Base-by-base conservation (phyloP, 805 yeast genomes). In the Candida maesae region DNA sequence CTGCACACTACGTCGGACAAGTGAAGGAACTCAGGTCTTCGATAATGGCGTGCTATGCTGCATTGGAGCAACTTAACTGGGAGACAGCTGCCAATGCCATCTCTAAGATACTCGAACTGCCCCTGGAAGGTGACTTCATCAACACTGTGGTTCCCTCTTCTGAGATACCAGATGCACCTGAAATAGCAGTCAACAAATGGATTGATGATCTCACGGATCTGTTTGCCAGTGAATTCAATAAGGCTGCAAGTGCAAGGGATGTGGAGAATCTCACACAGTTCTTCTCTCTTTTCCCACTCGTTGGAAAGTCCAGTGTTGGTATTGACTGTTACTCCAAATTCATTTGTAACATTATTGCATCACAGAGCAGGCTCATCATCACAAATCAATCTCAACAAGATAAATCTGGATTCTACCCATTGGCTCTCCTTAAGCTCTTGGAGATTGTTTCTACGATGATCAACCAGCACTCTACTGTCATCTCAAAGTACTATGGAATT, bases 211-310 rank as follows among this genome's bases (percentile, higher is more conserved):
- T 93, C 43, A 78, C 76, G 5, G 58, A 58, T 1, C 63, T 78
- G 3, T 88, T 90, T 53, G 63, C 70, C 26, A 55, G 66, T 10
- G 81, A 81, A 50, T 93, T 93, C 61, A 72, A 72, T 35, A 70
- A 70, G 31, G 95, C 96, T 1, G 84, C 96, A 2, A 60, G 65
- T 10, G 64, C 66, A 0, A 77, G 76, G 39, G 79, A 87, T 51
- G 86, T 86, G 41, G 79, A 76, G 33, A 70, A 77, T 40, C 66
- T 93, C 39, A 86, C 96, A 0, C 70, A 79, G 41, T 86, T 80
- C 59, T 93, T 91, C 66, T 84, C 84, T 53, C 66, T 89, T 51
- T 91, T 93, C 59, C 99, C 99, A 10, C 67, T 90, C 39, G 81
- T 93, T 30, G 86, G 86, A 7, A 76, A 82, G 56, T 76, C 78